Evolutionary conservation across 1,139 yeast species (phyloP), one percentile per base, ranked within the genome.

Genomic region (Casaregolazyma lundiana): DNA sequence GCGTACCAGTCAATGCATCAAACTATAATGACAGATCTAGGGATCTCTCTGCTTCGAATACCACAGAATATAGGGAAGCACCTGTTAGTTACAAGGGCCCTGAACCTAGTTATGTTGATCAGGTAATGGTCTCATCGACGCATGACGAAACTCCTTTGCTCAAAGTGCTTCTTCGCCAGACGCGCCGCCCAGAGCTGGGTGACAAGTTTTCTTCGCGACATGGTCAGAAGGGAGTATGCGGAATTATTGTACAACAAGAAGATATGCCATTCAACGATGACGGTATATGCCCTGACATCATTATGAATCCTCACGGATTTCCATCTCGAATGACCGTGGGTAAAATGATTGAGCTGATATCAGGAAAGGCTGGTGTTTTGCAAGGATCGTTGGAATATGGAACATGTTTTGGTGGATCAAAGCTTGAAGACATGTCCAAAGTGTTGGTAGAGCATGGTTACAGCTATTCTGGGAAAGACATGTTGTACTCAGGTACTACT

Each of bases 281-380:
- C 51, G 97, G 97, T 59, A 78, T 90, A 40, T 73, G 80, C 3
- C 98, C 98, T 0, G 98, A 92, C 69, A 89, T 92, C 56, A 92
- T 92, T 61, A 92, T 92, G 96, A 92, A 92, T 63, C 98, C 98
- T 1, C 98, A 92, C 64, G 98, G 97, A 71, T 92, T 92, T 81
- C 98, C 98, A 54, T 90, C 97, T 35, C 95, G 98, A 75, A 92
- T 92, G 99, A 92, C 99, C 41, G 98, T 92, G 20, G 99, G 98
- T 51, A 92, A 92, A 66, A 92, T 92, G 97, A 83, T 94, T 58
- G 99, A 92, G 66, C 75, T 92, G 54, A 85, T 92, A 21, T 85
- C 96, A 26, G 98, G 98, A 58, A 92, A 92, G 64, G 98, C 98
- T 0, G 98, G 98, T 63, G 97, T 92, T 34, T 70, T 92, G 55